phyloP scores from a whole-genome alignment of 106 monocot genomes.

The Apostasia ramifera region DNA sequence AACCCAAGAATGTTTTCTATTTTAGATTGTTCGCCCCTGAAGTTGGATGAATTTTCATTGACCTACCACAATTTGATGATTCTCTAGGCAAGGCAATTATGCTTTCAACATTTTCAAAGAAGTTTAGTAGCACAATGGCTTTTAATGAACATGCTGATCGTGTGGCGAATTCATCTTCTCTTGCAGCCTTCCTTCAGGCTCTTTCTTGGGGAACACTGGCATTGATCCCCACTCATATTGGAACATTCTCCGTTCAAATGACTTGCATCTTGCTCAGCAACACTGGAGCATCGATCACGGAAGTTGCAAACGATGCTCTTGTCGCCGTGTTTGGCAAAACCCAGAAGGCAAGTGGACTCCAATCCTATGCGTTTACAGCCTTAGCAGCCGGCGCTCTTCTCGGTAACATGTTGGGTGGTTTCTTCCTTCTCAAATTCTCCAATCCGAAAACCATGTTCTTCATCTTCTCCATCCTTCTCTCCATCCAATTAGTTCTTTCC shows the following conservation, averaged over 20 bases:
- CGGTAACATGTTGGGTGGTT: slow-evolving; percentile 73
- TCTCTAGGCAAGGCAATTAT: too few species aligned
- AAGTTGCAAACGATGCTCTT: slow-evolving; percentile 70
- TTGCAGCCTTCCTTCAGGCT: slow-evolving; percentile 63
- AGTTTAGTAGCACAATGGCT: too few species aligned
- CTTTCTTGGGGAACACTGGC: slow-evolving; percentile 73
- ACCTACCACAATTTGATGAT: too few species aligned
- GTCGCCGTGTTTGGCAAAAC: slow-evolving; percentile 58
- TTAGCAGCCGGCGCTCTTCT: slow-evolving; percentile 54
- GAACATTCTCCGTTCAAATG: slow-evolving; percentile 50
- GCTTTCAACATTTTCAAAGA: too few species aligned
- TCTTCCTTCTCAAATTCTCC: slow-evolving; percentile 42
- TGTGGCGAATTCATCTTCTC: too few species aligned
- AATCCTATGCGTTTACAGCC: slow-evolving; percentile 70
- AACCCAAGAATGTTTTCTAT: too few species aligned
- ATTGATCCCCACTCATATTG: slow-evolving; percentile 31
- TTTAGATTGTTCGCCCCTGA: too few species aligned
- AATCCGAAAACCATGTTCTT: slow-evolving; percentile 61
- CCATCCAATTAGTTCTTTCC: slow-evolving; percentile 54
- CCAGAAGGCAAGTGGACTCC: slow-evolving; percentile 45
- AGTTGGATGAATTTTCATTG: too few species aligned
- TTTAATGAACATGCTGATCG: too few species aligned
- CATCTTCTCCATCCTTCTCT: slow-evolving; percentile 49
- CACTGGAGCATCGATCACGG: slow-evolving; percentile 72
- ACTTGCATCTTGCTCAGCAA: slow-evolving; percentile 69